A percentile compares a stretch with the other conserved stretches of the same genome.
Evolutionary conservation across 768 basidiomycete species (phyloP).

Genomic region (Kwoniella botswanensis): DNA sequence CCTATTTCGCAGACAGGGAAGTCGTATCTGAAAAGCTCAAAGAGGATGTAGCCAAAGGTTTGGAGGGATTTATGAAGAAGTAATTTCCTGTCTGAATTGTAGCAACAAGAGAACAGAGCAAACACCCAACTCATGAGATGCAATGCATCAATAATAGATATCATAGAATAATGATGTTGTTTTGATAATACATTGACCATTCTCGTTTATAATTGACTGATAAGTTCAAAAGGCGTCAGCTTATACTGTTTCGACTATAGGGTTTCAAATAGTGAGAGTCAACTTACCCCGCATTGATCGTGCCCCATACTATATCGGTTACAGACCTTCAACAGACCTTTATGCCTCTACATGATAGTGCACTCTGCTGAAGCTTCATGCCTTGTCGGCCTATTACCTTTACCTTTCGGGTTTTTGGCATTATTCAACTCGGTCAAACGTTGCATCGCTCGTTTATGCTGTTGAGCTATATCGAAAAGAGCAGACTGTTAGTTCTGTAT

Average conservation of each 20-base stretch:
- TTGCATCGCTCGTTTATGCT: slow-evolving; percentile 97
- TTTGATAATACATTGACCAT: not conserved
- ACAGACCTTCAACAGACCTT: not conserved
- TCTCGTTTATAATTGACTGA: not conserved
- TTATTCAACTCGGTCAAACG: slow-evolving; percentile 94
- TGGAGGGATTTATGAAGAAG: slow-evolving; percentile 31
- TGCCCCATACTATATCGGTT: not conserved
- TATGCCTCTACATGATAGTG: slow-evolving; percentile 65
- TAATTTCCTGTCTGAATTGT: not conserved
- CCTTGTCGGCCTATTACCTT: slow-evolving; percentile 80
- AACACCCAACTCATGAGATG: slow-evolving; percentile 8
- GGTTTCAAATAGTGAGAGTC: not conserved
- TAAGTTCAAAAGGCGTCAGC: not conserved
- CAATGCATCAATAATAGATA: slow-evolving; percentile 15
- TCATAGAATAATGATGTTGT: slow-evolving; percentile 1
- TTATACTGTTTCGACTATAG: not conserved
- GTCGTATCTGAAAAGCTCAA: slow-evolving; percentile 55
- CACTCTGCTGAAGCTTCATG: slow-evolving; percentile 94
- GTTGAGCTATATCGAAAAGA: slow-evolving; percentile 70
- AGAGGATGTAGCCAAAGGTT: slow-evolving; percentile 48
- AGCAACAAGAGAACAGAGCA: too few relatives aligned
- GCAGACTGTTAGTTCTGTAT: not conserved
- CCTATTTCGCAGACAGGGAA: slow-evolving; percentile 58
- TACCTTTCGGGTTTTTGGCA: slow-evolving; percentile 64
- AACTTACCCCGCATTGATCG: not conserved